A percentile compares a stretch with the other conserved stretches of the same genome.
These are phyloP conservation scores for Pythium scleroteichum DNA, from an alignment of 352 stramenopile genomes.

Conservation along the genomic window DNA sequence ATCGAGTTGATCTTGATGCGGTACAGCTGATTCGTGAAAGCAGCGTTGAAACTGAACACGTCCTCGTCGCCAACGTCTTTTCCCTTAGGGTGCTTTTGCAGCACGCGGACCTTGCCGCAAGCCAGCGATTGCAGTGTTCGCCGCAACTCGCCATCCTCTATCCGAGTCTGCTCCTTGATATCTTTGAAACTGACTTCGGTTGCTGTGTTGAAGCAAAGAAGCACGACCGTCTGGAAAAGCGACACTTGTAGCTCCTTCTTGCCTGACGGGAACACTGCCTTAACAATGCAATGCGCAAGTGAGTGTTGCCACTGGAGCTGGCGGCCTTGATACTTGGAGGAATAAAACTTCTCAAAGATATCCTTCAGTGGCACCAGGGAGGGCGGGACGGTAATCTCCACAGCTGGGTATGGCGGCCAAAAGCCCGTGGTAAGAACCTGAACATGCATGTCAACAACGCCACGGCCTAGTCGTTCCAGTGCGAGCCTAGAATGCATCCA, in stretches of 20 bases:
- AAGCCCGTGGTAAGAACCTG: slow-evolving; percentile 98
- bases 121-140: slow-evolving; percentile 89
- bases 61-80: slow-evolving; percentile 87
- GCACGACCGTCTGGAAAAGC: slow-evolving; percentile 85
- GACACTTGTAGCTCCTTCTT: slow-evolving; percentile 89
- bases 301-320: slow-evolving; percentile 92
- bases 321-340: slow-evolving; percentile 85
- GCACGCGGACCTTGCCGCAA: slow-evolving; percentile 87
- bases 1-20: slow-evolving; percentile 96
- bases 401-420: slow-evolving; percentile 94
- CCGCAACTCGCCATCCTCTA: slow-evolving; percentile 89
- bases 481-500: slow-evolving; percentile 24
- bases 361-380: slow-evolving; percentile 66
- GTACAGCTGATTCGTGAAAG: slow-evolving; percentile 86
- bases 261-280: slow-evolving; percentile 75
- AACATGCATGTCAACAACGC: slow-evolving; percentile 94
- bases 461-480: slow-evolving; percentile 45
- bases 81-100: slow-evolving; percentile 86
- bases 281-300: slow-evolving; percentile 87
- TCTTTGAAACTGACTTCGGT: slow-evolving; percentile 79
- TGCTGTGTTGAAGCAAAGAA: slow-evolving; percentile 81
- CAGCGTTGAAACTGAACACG: slow-evolving; percentile 84
- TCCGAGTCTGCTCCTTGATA: slow-evolving; percentile 85
- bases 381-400: slow-evolving; percentile 79
- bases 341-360: slow-evolving; percentile 91